Evolutionary conservation across 2,329 filamentous ascomycete species (phyloP), one percentile per base, ranked within the genome.

Genomic region (Nothophaeocryptopus gaeumannii): DNA sequence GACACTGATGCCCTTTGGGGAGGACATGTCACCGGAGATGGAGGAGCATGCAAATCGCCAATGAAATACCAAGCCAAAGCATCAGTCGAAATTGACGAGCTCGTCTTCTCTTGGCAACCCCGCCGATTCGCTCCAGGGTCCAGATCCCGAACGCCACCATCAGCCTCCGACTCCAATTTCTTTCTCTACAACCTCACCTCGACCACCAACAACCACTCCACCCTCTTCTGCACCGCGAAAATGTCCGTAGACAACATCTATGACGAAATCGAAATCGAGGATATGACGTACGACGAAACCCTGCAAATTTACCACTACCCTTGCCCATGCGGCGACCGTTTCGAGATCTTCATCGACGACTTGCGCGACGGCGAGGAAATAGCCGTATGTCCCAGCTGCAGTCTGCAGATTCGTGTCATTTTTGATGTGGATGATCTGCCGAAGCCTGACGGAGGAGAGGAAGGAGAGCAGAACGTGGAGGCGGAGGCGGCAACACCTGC

Each of bases 251-350:
- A 63, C 14, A 66, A 66, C 60, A 88, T 96, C 69, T 97, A 96
- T 77, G 92, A 97, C 67, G 92, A 96, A 72, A 92, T 97, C 72
- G 92, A 97, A 70, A 96, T 97, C 75, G 92, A 97, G 71, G 93
- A 99, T 73, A 95, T 96, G 90, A 93, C 88, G 64, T 96, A 82
- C 70, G 90, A 96, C 71, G 75, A 83, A 39, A 78, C 79, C 3
- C 80, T 90, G 35, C 86, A 96, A 70, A 85, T 96, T 62, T 99
- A 96, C 75, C 87, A 92, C 73, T 96, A 95, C 70, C 93, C 93
- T 11, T 99, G 93, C 70, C 93, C 93, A 1, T 99, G 93, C 72
- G 93, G 93, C 75, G 93, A 99, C 74, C 83, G 88, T 53, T 99
- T 99, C 74, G 88, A 96, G 74, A 96, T 93, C 66, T 81, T 81